These are phyloP conservation scores for Fusarium nematophilum DNA, from an alignment of 2,329 filamentous ascomycete species.

Conservation along the genomic window DNA sequence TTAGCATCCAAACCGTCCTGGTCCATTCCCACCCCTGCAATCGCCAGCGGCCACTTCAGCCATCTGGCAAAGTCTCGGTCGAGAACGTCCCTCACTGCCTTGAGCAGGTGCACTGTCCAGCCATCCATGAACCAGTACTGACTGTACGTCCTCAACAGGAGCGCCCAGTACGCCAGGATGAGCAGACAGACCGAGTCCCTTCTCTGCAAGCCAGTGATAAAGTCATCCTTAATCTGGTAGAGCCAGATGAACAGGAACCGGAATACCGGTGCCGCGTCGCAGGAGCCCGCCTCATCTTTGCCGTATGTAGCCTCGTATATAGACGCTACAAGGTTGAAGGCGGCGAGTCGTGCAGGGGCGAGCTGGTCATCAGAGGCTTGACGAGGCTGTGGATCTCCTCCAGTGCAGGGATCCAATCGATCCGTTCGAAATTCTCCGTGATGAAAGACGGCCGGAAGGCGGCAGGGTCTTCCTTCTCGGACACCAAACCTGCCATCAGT, in stretches of 20 bases:
- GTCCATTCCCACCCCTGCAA: neutral
- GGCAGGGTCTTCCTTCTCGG: too few species aligned
- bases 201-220: neutral
- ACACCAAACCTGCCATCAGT: too few species aligned
- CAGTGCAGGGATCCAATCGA: too few species aligned
- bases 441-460: too few species aligned
- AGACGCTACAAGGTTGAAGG: neutral
- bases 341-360: neutral
- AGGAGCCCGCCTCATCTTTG: neutral
- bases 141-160: neutral
- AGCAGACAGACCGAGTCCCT: neutral
- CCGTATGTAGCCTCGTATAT: conserved; percentile 8
- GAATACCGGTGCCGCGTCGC: neutral
- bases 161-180: conserved; percentile 1
- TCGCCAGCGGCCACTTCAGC: neutral
- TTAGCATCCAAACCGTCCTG: neutral
- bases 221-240: conserved; percentile 4
- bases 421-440: too few species aligned
- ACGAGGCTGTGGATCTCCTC: too few species aligned
- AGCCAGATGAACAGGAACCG: conserved; percentile 3
- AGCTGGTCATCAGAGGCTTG: too few species aligned
- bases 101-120: neutral
- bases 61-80: neutral
- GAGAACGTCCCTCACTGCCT: neutral
- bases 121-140: neutral